phyloP scores from a whole-genome alignment of 1,284 basidiomycete species.

The Microbotryum silenes-acaulis region DNA sequence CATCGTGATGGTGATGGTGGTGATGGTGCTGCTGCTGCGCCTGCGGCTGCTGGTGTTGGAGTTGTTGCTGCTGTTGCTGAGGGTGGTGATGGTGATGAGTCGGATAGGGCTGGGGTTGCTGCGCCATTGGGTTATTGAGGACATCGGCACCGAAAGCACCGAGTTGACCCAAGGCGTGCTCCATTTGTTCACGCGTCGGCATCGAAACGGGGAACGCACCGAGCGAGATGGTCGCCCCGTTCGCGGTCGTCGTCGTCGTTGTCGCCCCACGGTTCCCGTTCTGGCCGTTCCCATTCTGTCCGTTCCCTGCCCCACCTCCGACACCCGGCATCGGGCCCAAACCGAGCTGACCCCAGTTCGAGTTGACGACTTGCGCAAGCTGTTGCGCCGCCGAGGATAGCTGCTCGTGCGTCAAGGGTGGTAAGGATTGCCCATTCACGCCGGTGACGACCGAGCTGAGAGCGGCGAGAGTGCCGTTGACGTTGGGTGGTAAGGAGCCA shows the following conservation, averaged over 20 bases:
- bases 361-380: slow-evolving; percentile 38
- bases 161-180: slow-evolving; percentile 18
- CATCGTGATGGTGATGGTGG: slow-evolving; percentile 1
- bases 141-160: slow-evolving; percentile 8
- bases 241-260: slow-evolving; percentile 11
- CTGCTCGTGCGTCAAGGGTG: slow-evolving; percentile 37
- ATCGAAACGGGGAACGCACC: slow-evolving; percentile 35
- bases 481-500: slow-evolving; percentile 24
- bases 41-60: slow-evolving; percentile 7
- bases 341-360: slow-evolving; percentile 35
- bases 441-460: slow-evolving; percentile 10
- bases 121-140: background rate
- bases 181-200: slow-evolving; percentile 33
- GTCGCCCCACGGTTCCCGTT: slow-evolving; percentile 7
- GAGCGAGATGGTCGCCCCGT: slow-evolving; percentile 34
- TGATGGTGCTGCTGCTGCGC: background rate
- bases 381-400: slow-evolving; percentile 37
- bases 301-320: background rate
- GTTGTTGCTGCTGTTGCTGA: slow-evolving; percentile 4
- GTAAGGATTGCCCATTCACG: slow-evolving; percentile 21
- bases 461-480: slow-evolving; percentile 33
- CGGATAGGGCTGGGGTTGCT: background rate
- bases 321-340: slow-evolving; percentile 21
- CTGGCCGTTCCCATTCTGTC: slow-evolving; percentile 6
- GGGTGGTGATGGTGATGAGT: background rate